A percentile compares a stretch with the other conserved stretches of the same genome.
Conservation (phyloP, 2,329 filamentous ascomycete genomes). For the Truncatella angustata region DNA sequence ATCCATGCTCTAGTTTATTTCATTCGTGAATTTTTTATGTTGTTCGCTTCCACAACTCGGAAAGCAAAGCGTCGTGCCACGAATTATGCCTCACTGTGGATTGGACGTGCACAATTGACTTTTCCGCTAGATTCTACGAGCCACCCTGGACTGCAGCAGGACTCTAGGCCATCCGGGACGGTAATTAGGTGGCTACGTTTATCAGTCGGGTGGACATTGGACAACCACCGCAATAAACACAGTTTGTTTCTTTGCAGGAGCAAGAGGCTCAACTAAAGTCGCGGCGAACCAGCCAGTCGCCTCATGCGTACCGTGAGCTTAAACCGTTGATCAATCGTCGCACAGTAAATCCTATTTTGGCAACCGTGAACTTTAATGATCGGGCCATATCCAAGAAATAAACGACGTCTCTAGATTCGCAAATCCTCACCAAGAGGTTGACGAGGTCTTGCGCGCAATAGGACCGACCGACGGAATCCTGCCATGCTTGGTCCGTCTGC, state of each 20-base stretch:
- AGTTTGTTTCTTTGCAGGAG: neutral
- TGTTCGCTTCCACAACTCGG: no score
- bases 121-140: neutral
- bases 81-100: neutral
- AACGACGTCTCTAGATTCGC: no score
- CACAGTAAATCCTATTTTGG: no score
- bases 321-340: no score
- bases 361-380: neutral
- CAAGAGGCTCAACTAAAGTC: no score
- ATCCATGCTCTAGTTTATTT: no score
- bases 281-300: no score
- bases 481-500: neutral
- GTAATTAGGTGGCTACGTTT: constrained; percentile 1
- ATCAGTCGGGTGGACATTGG: constrained; percentile 3
- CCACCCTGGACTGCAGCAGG: neutral
- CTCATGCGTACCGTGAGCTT: neutral
- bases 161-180: neutral
- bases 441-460: neutral
- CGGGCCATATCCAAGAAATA: no score
- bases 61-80: neutral
- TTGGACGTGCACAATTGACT: neutral
- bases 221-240: neutral
- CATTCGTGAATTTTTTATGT: no score
- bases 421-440: no score
- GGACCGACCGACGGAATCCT: neutral